Base-by-base conservation (phyloP, 805 yeast species). In the Yarrowia hollandica region DNA sequence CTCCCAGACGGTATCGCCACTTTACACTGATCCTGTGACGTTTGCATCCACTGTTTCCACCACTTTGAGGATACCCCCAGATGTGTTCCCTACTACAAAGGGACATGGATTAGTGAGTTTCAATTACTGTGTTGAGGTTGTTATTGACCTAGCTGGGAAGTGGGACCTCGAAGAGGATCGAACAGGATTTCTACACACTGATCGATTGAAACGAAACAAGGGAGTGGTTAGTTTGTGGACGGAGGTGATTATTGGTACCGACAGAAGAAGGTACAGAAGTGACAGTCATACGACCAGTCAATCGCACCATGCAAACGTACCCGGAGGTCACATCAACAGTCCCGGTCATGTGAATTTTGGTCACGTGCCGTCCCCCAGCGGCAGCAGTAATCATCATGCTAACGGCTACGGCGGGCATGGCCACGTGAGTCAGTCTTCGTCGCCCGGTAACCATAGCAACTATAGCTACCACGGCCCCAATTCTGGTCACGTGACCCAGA, bases 141-240 rank as follows among this genome's bases (percentile, higher is more conserved):
- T 89, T 60, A 82, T 88, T n/a, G 90, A 90, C 67, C 72, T 91
- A 38, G 83, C 91, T 1, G 88, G 86, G 19, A 83, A 80, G 61
- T 77, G 75, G 61, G 65, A 70, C 8, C 71, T 76, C 5, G 62
- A 60, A 12, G 61, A 60, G 12, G 62, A 50, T 9, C 57, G 61
- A 25, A 26, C 42, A 8, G 64, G 67, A 9, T 83, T 85, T 71
- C 38, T 52, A 2, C 59, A 55, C 6, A 92, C 92, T 4, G 96
- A 90, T 71, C 80, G 80, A 65, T 76, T 86, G 67, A 89, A 88
- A 69, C 75, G 90, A 60, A 78, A 83, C 74, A 84, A 83, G 64
- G 88, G 90, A 67, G 90, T 90, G 18, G 75, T 90, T 6, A 88
- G 89, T n/a, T 73, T 89, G 67, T 88, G 90, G 55, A 81, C 89